These are phyloP conservation scores for Datisca glomerata DNA, from an alignment of 306 rosid species.

Conservation along the genomic window DNA sequence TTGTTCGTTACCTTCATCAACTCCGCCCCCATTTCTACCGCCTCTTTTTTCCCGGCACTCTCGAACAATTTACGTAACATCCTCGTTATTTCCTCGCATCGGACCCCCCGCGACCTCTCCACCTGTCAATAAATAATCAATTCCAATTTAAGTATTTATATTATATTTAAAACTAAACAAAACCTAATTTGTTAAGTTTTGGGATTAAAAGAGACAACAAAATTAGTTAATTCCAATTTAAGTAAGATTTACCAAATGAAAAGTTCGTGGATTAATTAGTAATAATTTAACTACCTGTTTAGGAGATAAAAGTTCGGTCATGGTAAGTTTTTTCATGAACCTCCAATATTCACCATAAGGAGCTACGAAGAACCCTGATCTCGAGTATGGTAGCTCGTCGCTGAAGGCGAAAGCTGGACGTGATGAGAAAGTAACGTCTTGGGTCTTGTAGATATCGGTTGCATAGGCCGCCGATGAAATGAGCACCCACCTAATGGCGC, in stretches of 20 bases:
- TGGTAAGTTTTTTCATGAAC: constrained; percentile 40
- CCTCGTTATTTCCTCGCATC: constrained; percentile 14
- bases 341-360: constrained; percentile 40
- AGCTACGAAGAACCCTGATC: constrained; percentile 31
- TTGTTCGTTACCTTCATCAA: constrained; percentile 40
- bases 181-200: too few species aligned
- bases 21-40: constrained; percentile 26
- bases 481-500: constrained; percentile 22
- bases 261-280: too few species aligned
- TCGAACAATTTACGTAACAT: constrained; percentile 13
- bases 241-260: too few species aligned
- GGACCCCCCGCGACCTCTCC: constrained; percentile 20
- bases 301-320: constrained; percentile 21
- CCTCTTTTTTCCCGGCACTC: constrained; percentile 4
- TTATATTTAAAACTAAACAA: too few species aligned
- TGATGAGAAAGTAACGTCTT: constrained; percentile 28
- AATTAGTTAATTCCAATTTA: too few species aligned
- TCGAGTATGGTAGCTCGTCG: constrained; percentile 22
- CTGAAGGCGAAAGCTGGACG: constrained; percentile 35
- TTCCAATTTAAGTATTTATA: too few species aligned
- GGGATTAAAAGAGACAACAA: too few species aligned
- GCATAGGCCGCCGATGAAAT: constrained; percentile 29
- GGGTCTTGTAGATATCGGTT: constrained; percentile 28
- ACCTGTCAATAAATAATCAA: too few species aligned
- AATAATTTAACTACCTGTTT: too few species aligned